Evolutionary conservation across 176 grass and related monocot genomes (phyloP).

Genomic region (Alloteropsis semialata): DNA sequence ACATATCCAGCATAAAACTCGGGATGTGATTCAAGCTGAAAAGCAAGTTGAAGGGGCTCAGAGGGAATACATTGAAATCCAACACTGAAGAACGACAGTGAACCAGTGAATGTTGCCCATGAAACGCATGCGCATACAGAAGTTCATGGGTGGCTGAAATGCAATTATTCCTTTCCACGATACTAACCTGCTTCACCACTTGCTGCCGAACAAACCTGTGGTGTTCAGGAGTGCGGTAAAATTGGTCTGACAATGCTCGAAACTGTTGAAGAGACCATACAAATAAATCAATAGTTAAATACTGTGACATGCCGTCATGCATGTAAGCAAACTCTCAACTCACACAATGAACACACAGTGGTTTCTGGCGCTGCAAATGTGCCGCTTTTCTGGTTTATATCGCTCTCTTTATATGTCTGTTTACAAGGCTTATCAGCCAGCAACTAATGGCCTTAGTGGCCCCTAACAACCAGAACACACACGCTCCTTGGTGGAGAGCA

Average conservation of each 20-base stretch:
- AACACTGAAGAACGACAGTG: not conserved
- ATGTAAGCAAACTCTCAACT: too few species aligned
- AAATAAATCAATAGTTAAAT: not conserved
- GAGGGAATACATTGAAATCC: not conserved
- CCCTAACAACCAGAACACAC: too few species aligned
- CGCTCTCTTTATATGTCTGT: too few species aligned
- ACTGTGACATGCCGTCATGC: not conserved
- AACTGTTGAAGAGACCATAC: constrained; percentile 52
- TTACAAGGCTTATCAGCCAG: too few species aligned
- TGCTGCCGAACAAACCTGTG: constrained; percentile 88
- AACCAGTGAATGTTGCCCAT: not conserved
- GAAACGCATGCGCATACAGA: not conserved
- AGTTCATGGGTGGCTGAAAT: not conserved
- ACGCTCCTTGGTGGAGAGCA: too few species aligned
- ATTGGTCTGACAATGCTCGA: constrained; percentile 81
- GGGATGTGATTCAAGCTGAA: constrained; percentile 67
- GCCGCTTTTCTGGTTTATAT: too few species aligned
- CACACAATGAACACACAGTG: too few species aligned
- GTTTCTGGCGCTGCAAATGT: too few species aligned
- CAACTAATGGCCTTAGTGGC: too few species aligned
- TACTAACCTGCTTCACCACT: constrained; percentile 72
- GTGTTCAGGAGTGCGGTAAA: constrained; percentile 70
- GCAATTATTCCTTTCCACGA: not conserved
- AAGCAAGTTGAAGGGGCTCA: constrained; percentile 13
- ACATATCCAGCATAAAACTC: constrained; percentile 85